Evolutionary conservation across 2,329 filamentous ascomycete species (phyloP), one percentile per base, ranked within the genome.

Genomic region (Diaporthe sp.): DNA sequence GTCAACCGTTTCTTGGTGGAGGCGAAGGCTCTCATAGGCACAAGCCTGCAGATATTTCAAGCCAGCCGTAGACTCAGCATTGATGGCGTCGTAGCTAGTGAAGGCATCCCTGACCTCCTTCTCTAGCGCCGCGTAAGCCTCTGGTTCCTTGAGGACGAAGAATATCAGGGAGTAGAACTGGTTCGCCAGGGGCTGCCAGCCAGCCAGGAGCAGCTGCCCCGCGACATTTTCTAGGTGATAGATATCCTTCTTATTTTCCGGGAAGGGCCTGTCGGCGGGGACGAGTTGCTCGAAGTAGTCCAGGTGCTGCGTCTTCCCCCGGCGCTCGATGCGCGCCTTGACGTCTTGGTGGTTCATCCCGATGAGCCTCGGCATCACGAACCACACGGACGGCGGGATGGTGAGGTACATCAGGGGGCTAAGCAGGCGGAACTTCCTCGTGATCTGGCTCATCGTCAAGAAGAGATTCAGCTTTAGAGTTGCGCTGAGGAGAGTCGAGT

Each of bases 221-320:
- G 58, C 76, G 20, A 76, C 37, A 39, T 76, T 76, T 28, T 77
- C 70, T 42, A 77, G 44, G 47, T 77, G 76, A 13, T 57, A 73
- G 3, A 75, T 57, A 12, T 73, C 17, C 63, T 76, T 74, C 51
- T 70, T 71, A 10, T 74, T 25, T 12, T 55, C 31, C 15, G 73
- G 75, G 2, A 28, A 17, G 8, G 63, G 57, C 20, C 25, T 47
- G 15, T 75, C 55, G 15, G 73, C 44, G 13, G 73, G 73, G n/a
- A 65, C 5, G 2, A 75, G 57, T 6, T 70, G 70, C 58, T 77
- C 76, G n/a, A 77, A 76, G 42, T 76, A 76, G 42, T 77, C 76
- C 6, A 72, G 34, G 20, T 77, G 74, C 12, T 74, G 37, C 7
- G 55, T 71, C 12, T 55, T 37, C 12, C 68, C 61, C 3, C 67